Evolutionary conservation across 2,329 filamentous ascomycete species (phyloP).

Genomic region (Ilyonectria mors-panacis): DNA sequence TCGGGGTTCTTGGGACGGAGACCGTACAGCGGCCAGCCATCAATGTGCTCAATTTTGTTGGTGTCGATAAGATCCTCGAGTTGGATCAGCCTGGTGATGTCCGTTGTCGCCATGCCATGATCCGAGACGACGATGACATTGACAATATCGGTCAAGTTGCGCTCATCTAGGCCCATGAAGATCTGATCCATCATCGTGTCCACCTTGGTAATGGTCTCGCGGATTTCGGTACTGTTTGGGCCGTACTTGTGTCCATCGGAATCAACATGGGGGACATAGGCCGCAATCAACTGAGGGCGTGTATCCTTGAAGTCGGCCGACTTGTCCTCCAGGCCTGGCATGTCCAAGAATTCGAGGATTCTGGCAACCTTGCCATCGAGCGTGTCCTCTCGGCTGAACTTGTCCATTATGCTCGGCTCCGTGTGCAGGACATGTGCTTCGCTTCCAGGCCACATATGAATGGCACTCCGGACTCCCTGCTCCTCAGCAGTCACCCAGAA

Average conservation of each 20-base stretch:
- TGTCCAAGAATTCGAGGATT: slow-evolving; percentile 87
- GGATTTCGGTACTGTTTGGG: slow-evolving; percentile 94
- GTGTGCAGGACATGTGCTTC: slow-evolving; percentile 86
- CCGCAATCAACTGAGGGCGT: slow-evolving; percentile 91
- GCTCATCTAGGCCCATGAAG: slow-evolving; percentile 80
- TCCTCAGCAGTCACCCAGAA: slow-evolving; percentile 94
- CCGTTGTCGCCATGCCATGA: slow-evolving; percentile 97
- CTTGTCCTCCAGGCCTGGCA: slow-evolving; percentile 78
- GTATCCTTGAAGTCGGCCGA: slow-evolving; percentile 65
- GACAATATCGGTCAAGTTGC: slow-evolving; percentile 90
- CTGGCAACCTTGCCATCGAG: slow-evolving; percentile 83
- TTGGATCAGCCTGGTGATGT: slow-evolving; percentile 84
- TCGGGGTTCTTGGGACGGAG: slow-evolving; percentile 81
- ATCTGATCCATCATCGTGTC: slow-evolving; percentile 86
- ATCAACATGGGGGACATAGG: slow-evolving; percentile 96
- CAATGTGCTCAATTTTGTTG: slow-evolving; percentile 82
- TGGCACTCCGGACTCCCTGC: slow-evolving; percentile 81
- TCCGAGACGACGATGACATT: slow-evolving; percentile 98
- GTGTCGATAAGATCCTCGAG: slow-evolving; percentile 90
- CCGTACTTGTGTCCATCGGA: slow-evolving; percentile 88
- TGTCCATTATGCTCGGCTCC: slow-evolving; percentile 86
- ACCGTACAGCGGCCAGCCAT: slow-evolving; percentile 95
- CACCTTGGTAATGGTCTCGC: slow-evolving; percentile 81
- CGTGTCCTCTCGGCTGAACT: slow-evolving; percentile 83
- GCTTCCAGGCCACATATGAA: slow-evolving; percentile 99